Evolutionary conservation across 1,139 yeast genomes (phyloP).

Genomic region (Blastobotrys indianensis): DNA sequence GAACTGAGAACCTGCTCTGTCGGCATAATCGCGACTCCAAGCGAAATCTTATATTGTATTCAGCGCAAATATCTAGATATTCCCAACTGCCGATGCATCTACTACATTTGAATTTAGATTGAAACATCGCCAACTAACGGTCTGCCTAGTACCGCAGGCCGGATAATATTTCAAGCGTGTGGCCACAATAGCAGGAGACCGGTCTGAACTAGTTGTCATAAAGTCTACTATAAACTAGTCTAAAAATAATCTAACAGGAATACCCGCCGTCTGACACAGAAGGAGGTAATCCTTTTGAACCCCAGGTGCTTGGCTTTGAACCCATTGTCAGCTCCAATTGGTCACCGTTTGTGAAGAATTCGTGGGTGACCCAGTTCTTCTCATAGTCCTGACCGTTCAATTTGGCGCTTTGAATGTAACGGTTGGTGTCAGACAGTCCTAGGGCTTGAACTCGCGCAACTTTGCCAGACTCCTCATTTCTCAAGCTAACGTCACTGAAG

Average conservation of each 20-base stretch:
- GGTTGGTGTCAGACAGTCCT: slow-evolving; percentile 25
- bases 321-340: slow-evolving; percentile 14
- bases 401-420: slow-evolving; percentile 32
- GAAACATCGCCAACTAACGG: too few relatives aligned
- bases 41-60: too few relatives aligned
- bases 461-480: slow-evolving; percentile 29
- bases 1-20: too few relatives aligned
- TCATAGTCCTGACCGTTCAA: slow-evolving; percentile 32
- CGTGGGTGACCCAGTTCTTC: slow-evolving; percentile 37
- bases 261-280: slow-evolving; percentile 12
- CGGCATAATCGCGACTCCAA: too few relatives aligned
- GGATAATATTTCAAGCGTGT: too few relatives aligned
- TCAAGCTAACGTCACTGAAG: slow-evolving; percentile 28
- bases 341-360: slow-evolving; percentile 34
- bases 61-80: too few relatives aligned
- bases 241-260: slow-evolving; percentile 6
- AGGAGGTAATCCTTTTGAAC: slow-evolving; percentile 10
- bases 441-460: slow-evolving; percentile 31
- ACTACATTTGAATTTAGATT: too few relatives aligned
- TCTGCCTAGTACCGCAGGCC: too few relatives aligned
- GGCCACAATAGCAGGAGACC: too few relatives aligned
- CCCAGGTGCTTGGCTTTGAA: slow-evolving; percentile 10
- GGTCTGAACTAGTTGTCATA: too few relatives aligned
- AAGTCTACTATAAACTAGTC: too few relatives aligned
- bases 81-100: too few relatives aligned